phyloP scores from a whole-genome alignment of 805 yeast genomes.

The Isabelozyma gotoi region DNA sequence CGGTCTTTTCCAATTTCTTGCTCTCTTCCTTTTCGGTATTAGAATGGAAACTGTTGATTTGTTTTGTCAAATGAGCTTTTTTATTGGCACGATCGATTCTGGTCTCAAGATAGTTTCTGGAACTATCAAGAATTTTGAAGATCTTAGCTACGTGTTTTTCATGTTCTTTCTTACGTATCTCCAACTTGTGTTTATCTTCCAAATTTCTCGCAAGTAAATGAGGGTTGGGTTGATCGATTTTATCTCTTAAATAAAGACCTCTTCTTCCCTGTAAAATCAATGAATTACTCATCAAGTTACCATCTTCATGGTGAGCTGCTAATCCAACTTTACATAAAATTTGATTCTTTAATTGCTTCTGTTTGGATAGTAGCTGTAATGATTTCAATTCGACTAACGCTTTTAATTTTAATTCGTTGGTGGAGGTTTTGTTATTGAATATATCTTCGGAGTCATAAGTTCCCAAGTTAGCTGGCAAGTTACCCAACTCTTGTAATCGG shows the following conservation, averaged over 20 bases:
- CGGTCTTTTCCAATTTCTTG: slow-evolving; percentile 71
- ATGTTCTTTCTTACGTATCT: slow-evolving; percentile 48
- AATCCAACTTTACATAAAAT: slow-evolving; percentile 53
- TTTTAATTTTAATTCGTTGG: slow-evolving; percentile 51
- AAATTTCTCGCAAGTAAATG: slow-evolving; percentile 73
- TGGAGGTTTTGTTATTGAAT: background rate
- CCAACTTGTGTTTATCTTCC: slow-evolving; percentile 68
- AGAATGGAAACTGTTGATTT: slow-evolving; percentile 49
- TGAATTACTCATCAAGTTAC: slow-evolving; percentile 51
- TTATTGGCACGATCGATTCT: slow-evolving; percentile 21
- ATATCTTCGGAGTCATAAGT: slow-evolving; percentile 43
- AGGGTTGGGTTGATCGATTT: slow-evolving; percentile 70
- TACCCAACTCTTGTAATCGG: slow-evolving; percentile 61
- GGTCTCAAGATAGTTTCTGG: slow-evolving; percentile 19
- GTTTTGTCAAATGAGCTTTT: slow-evolving; percentile 28
- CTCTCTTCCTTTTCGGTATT: slow-evolving; percentile 72
- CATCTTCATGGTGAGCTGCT: slow-evolving; percentile 55
- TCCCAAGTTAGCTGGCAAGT: slow-evolving; percentile 69
- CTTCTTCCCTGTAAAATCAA: slow-evolving; percentile 67
- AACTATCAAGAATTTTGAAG: slow-evolving; percentile 26
- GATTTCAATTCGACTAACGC: slow-evolving; percentile 72
- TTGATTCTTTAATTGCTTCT: slow-evolving; percentile 65
- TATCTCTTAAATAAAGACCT: slow-evolving; percentile 64
- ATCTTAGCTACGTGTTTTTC: slow-evolving; percentile 52
- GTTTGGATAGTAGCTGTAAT: slow-evolving; percentile 63